Base-by-base conservation (phyloP, 768 basidiomycete species). In the Lepiota subincarnata region DNA sequence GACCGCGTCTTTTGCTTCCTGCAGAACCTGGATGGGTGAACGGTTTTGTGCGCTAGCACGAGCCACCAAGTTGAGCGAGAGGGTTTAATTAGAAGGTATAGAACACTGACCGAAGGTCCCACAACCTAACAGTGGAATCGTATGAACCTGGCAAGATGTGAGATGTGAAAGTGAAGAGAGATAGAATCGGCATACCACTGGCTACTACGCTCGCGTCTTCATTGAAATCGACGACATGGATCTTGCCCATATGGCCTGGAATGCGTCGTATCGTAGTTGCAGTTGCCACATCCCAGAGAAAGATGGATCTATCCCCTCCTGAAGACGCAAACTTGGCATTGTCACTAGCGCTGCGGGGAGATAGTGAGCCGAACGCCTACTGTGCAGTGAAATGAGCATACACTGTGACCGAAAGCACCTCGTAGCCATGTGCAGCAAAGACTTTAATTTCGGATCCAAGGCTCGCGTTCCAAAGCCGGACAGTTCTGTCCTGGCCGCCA, bases 291-390 rank as follows among this genome's bases (percentile, higher is more conserved):
- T 99, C 97, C 96, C 96, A 98, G 19, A 97, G 69, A 60, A 97
- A 97, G 1, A 97, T 85, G 47, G 86, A 85, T 57, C 92, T 84
- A 68, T 99, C 96, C 5, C 96, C 96, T 28, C 96, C 96, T 19
- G 87, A 91, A 2, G 92, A 95, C 12, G 87, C 94, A 61, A 99
- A 94, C 62, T 88, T 87, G 24, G 88, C 85, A 72, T 99, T 99
- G 70, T 99, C 96, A 59, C 92, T 86, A 39, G 92, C 81, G 37
- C 91, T 96, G 59, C 14, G 49, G 39, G 34, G 42, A 48, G 24
- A 24, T 24, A 13, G 18, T 24, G 42, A 46, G 38, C 12, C 50
- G 31, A 37, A 35, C 18, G 20, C 6, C 31, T 42, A 20, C 14
- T 5, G 47, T 24, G 26, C 39, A 40, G 26, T 51, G 58, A 38